phyloP scores from a whole-genome alignment of 768 basidiomycete genomes.

The Naematelia encephala region DNA sequence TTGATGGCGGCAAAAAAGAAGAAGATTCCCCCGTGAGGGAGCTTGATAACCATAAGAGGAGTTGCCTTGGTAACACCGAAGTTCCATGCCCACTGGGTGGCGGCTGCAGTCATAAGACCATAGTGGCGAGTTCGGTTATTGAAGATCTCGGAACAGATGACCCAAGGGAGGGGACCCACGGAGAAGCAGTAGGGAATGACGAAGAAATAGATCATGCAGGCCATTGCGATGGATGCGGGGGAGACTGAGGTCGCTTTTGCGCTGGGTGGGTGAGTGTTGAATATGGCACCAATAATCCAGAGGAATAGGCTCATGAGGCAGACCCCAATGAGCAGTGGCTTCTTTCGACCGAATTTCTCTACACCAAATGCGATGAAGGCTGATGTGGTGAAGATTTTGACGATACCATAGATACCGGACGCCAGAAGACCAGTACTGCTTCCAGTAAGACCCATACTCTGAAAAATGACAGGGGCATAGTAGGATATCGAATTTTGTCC shows the following conservation, averaged over 20 bases:
- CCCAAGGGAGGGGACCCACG: constrained; percentile 65
- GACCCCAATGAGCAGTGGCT: constrained; percentile 56
- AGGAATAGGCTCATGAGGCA: constrained; percentile 75
- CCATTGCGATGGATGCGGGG: constrained; percentile 67
- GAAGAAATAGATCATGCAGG: constrained; percentile 66
- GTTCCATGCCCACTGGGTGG: constrained; percentile 33
- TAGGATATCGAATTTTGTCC: constrained; percentile 65
- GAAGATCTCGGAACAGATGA: constrained; percentile 74
- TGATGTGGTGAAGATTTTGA: constrained; percentile 49
- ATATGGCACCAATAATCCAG: constrained; percentile 75
- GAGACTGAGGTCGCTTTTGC: constrained; percentile 52
- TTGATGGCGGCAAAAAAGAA: constrained; percentile 27
- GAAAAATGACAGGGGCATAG: constrained; percentile 43
- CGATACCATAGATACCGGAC: constrained; percentile 50
- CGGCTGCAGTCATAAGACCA: constrained; percentile 68
- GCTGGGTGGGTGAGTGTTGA: constrained; percentile 63
- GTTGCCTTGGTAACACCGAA: constrained; percentile 30
- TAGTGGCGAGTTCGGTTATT: constrained; percentile 77
- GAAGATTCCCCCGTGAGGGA: constrained; percentile 42
- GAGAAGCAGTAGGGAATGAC: constrained; percentile 79
- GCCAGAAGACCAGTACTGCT: constrained; percentile 43
- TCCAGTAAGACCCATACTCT: constrained; percentile 35
- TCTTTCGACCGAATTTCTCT: constrained; percentile 41
- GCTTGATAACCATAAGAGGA: constrained; percentile 36
- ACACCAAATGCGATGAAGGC: constrained; percentile 48